Evolutionary conservation across 2,329 filamentous ascomycete genomes (phyloP), one percentile per base, ranked within the genome.

Genomic region (Lasiodiplodia hormozganensis): DNA sequence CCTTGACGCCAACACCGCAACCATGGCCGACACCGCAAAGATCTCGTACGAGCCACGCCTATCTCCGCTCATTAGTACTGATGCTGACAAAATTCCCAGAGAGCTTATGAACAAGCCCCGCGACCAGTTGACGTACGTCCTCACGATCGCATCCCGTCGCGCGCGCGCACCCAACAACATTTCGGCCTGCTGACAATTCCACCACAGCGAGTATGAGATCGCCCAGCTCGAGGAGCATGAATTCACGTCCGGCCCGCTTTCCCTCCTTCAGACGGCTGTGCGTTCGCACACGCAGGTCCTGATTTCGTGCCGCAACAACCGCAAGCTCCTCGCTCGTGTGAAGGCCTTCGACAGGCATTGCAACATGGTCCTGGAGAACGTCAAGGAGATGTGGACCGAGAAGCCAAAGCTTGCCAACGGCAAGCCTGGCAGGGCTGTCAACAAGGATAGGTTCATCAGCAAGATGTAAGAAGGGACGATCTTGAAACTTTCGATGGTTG

Each of bases 301-400:
- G 72, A 97, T 99, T 78, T 97, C 93, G 67, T 95, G 95, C 84
- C 94, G 96, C 73, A 97, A 97, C 88, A 98, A 98, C 86, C 92
- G 95, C 82, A 99, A 99, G 86, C 87, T 99, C 58, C 90, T 99
- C 67, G 96, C 95, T 64, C 92, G 96, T 72, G 95, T 99, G 77
- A 99, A 99, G 86, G 96, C 96, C 7, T 99, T 99, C 80, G 96
- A 99, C 83, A 88, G 96, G 70, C 96, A 99, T 83, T 98, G 94
- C 88, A 99, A 99, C 84, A 98, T 99, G 96, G 92, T 97, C 3
- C 85, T 97, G 58, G 94, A 97, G 85, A 97, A 97, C 74, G 94
- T 96, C 53, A 96, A 96, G 86, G 96, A 99, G 84, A 98, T 99
- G 95, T 99, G 96, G 96, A 97, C 94, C 11, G 96, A 99, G 84